Evolutionary conservation across 768 basidiomycete species (phyloP), one percentile per base, ranked within the genome.

Genomic region (Tricholomella constricta): DNA sequence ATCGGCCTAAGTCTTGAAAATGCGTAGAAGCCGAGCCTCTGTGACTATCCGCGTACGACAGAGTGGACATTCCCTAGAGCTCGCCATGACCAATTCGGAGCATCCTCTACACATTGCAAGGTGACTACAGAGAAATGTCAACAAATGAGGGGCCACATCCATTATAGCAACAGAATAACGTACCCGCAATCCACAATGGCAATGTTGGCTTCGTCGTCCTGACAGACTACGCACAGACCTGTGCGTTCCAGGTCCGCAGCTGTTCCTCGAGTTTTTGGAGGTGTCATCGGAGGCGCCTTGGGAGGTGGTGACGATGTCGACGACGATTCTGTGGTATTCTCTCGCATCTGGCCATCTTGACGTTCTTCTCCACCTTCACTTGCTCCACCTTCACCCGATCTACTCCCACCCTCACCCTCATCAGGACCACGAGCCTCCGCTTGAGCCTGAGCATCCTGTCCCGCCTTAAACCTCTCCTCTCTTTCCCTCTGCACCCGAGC

Each of bases 161-260:
- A 32, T 25, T n/a, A 8, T 29, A 2, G n/a, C n/a, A 31, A 19
- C 6, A 45, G 22, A 10, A 38, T 22, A 20, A 81, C 87, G 38
- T 66, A 91, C 88, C 94, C 94, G 81, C 94, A 97, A 69, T 97
- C 94, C 11, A 96, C 89, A 49, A 94, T 85, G 2, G 93, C 94
- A 52, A 97, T 90, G 59, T 89, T 94, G 0, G 94, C 94, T 58
- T 96, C 94, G 54, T 94, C 90, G 56, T 97, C 94, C 64, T 95
- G 94, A 64, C 94, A 97, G 9, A 97, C 81, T 0, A 96, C 91
- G 66, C 94, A 97, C 4, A 94, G 69, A 2, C 94, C 93, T 8
- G 81, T 80, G 20, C 86, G 80, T 56, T 91, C 89, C 11, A 79
- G 65, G 34, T 74, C 69, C 1, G 75, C 68, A 2, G 69, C 64